Percentiles rank a stretch among this genome's conserved stretches.
Evolutionary conservation across 2,329 filamentous ascomycete species (phyloP).

Genomic region (Epichloe gansuensis): DNA sequence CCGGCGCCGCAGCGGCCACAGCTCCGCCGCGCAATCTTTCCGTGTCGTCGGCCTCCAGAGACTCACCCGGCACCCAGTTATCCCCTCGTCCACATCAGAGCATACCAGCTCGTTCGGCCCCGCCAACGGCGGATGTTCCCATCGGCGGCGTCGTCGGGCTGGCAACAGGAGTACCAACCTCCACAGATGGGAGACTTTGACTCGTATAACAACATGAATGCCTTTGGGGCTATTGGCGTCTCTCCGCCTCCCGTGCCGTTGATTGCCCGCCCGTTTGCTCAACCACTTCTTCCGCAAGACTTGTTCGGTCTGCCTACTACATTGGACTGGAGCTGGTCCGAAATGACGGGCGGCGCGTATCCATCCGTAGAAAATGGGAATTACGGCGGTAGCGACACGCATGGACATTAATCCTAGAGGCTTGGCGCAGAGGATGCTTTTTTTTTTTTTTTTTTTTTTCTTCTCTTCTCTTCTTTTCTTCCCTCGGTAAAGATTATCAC

Average conservation of each 20-base stretch:
- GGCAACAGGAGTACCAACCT: slow-evolving; percentile 34
- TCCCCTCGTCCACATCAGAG: slow-evolving; percentile 16
- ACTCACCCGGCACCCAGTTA: slow-evolving; percentile 12
- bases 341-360: slow-evolving; percentile 54
- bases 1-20: not conserved
- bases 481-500: not conserved
- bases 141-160: slow-evolving; percentile 30
- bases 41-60: slow-evolving; percentile 1
- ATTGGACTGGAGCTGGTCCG: slow-evolving; percentile 75
- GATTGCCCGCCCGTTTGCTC: slow-evolving; percentile 46
- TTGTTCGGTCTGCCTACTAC: slow-evolving; percentile 95
- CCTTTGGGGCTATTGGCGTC: slow-evolving; percentile 25
- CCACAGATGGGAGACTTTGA: slow-evolving; percentile 28
- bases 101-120: slow-evolving; percentile 14
- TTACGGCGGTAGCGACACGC: slow-evolving; percentile 20
- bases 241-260: slow-evolving; percentile 5
- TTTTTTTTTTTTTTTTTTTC: not conserved
- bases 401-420: not conserved
- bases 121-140: slow-evolving; percentile 30
- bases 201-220: slow-evolving; percentile 33
- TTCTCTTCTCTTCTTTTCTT: too few relatives aligned
- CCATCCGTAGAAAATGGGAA: slow-evolving; percentile 52
- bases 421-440: not conserved
- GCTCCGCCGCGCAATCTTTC: slow-evolving; percentile 4
- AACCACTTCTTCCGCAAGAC: slow-evolving; percentile 84